Base-by-base conservation (phyloP, 2,329 filamentous ascomycete species). In the Tolypocladium ophioglossoides region DNA sequence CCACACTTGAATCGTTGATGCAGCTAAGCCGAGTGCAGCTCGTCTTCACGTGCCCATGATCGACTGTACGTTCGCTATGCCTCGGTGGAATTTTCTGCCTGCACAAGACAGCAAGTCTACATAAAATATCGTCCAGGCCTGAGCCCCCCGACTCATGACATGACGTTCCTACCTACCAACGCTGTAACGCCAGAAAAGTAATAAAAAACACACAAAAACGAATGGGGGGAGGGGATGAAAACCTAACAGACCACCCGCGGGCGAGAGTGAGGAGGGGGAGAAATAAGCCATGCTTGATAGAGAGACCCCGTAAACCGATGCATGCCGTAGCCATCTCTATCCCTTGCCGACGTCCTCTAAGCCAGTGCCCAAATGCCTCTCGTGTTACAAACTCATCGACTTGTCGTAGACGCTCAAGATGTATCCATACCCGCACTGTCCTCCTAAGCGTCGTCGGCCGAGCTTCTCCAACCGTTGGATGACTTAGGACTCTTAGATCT, bases 381-480 rank as follows among this genome's bases (percentile, higher is more conserved):
- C 44, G 18, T 48, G 10, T 20, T 47, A 47, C 24, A 32, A 7
- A n/a, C 27, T 47, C 24, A 47, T 47, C 44, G 11, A n/a, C 27
- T 32, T n/a, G 10, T 32, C 14, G 24, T 27, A 32, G 27, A 47
- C 27, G 44, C 18, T 24, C 27, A 20, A 20, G 9, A 20, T 32
- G 44, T 12, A 20, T 3, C 27, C 44, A 27, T 20, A 32, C 44
- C 16, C 27, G 41, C 27, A 3, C 11, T 9, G 6, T 2, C 10
- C 14, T 22, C 12, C 56, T 60, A 62, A 27, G 52, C 37, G 34
- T 57, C 51, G 51, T 56, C 54, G 27, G 46, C 27, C 47, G 54
- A 44, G 37, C 11, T 54, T 49, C 57, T 54, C 63, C 58, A 64
- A 41, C 56, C 60, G 47, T 61, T 62, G 1, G 58, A 51, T 5